These are phyloP conservation scores for Rhipidocladum racemiflorum DNA, from an alignment of 176 grass and related monocot genomes.

Conservation along the genomic window DNA sequence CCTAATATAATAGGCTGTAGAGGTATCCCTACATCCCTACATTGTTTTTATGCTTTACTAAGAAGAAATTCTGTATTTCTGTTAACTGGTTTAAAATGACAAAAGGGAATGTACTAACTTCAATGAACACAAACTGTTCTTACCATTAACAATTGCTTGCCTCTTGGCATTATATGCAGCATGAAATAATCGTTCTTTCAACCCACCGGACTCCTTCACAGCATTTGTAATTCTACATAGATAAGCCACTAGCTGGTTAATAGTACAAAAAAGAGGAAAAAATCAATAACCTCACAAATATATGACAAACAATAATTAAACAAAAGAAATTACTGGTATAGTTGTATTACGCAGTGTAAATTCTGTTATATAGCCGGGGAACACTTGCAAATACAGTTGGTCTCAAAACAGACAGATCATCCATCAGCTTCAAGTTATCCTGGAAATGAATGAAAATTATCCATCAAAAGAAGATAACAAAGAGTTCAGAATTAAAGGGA, in stretches of 20 bases:
- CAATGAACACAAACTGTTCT: slow-evolving; percentile 16
- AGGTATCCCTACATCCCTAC: not conserved
- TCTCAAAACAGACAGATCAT: slow-evolving; percentile 84
- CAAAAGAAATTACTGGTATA: slow-evolving; percentile 24
- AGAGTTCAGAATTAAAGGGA: not conserved
- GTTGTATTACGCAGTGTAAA: slow-evolving; percentile 82
- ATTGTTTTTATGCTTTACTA: slow-evolving; percentile 6
- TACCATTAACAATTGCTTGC: slow-evolving; percentile 63
- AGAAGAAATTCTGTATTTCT: slow-evolving; percentile 12
- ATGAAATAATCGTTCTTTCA: slow-evolving; percentile 54
- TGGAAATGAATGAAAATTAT: slow-evolving; percentile 39
- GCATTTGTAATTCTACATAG: slow-evolving; percentile 76
- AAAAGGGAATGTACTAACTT: not conserved
- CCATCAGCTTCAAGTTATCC: slow-evolving; percentile 99
- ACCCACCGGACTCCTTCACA: slow-evolving; percentile 78
- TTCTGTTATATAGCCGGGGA: slow-evolving; percentile 82
- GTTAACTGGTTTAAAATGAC: not conserved
- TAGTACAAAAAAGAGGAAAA: slow-evolving; percentile 1
- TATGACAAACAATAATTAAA: not conserved
- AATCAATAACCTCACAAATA: not conserved
- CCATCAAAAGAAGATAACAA: not conserved
- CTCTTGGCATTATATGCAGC: slow-evolving; percentile 72
- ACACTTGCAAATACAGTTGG: slow-evolving; percentile 89
- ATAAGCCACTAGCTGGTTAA: slow-evolving; percentile 10
- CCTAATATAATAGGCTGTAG: not conserved